These are phyloP conservation scores for Saccharomycopsis olivae DNA, from an alignment of 805 yeast species.

Conservation along the genomic window DNA sequence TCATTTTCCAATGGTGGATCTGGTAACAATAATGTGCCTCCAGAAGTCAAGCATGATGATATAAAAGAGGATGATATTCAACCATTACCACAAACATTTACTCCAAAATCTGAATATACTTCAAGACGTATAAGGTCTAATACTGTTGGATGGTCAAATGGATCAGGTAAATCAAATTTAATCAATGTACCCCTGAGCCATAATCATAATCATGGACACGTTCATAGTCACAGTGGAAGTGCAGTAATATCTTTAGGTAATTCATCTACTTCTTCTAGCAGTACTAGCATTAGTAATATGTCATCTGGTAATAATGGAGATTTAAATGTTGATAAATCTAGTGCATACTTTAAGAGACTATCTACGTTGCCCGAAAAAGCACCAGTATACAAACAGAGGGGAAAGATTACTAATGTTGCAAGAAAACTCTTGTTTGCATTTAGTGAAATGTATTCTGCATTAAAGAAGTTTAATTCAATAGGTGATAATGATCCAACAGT, in stretches of 20 bases:
- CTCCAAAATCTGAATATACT: background rate
- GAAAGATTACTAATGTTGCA: slow-evolving; percentile 26
- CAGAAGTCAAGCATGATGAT: background rate
- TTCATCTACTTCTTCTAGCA: background rate
- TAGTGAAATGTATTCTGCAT: slow-evolving; percentile 35
- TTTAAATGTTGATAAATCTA: slow-evolving; percentile 29
- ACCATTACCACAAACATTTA: background rate
- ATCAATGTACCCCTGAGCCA: slow-evolving; percentile 1
- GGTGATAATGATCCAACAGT: slow-evolving; percentile 9
- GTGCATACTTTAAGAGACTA: slow-evolving; percentile 36
- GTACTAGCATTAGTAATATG: slow-evolving; percentile 20
- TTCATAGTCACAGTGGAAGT: background rate
- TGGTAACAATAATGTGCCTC: background rate
- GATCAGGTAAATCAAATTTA: slow-evolving; percentile 1
- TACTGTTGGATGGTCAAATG: slow-evolving; percentile 10
- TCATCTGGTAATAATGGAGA: slow-evolving; percentile 35
- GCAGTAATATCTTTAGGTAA: background rate
- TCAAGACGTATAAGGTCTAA: slow-evolving; percentile 9
- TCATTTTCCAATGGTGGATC: background rate
- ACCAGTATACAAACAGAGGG: slow-evolving; percentile 5
- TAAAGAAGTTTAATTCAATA: slow-evolving; percentile 29
- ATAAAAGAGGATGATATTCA: background rate
- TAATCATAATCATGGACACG: background rate
- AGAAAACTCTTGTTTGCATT: slow-evolving; percentile 35
- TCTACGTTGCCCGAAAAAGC: slow-evolving; percentile 32